Evolutionary conservation across 257 asterid species (phyloP).

Genomic region (Avicennia marina): DNA sequence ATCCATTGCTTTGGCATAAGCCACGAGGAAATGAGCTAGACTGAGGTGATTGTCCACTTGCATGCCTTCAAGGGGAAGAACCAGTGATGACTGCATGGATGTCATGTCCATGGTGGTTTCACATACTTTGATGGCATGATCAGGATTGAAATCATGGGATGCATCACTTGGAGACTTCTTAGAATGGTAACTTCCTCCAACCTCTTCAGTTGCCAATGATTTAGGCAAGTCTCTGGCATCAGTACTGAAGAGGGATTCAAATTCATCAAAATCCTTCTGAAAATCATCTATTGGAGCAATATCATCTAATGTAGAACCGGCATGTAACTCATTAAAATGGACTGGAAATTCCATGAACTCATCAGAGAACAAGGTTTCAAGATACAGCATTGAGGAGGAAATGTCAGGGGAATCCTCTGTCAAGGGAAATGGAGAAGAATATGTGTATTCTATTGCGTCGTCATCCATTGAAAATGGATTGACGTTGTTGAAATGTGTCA

Average conservation of each 20-base stretch:
- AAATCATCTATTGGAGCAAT: constrained; percentile 1
- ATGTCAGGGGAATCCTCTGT: too few species aligned
- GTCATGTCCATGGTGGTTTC: constrained; percentile 19
- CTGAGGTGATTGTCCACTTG: constrained; percentile 24
- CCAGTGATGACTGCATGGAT: constrained; percentile 12
- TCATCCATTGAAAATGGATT: too few species aligned
- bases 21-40: constrained; percentile 34
- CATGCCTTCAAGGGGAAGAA: constrained; percentile 29
- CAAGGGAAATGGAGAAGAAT: too few species aligned
- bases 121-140: background rate
- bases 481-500: too few species aligned
- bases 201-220: constrained; percentile 3
- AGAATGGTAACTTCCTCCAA: background rate
- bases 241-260: constrained; percentile 11
- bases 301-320: background rate
- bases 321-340: background rate
- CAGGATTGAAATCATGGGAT: background rate
- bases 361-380: constrained; percentile 6
- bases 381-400: constrained; percentile 13
- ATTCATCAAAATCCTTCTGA: constrained; percentile 12
- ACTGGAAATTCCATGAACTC: constrained; percentile 14
- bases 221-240: constrained; percentile 4
- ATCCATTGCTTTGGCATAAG: constrained; percentile 41
- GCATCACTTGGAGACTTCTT: background rate
- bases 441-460: too few species aligned